Percentiles rank a stretch among this genome's conserved stretches.
Conservation (phyloP, 2,329 filamentous ascomycete species). For the Alternaria gansuensis region DNA sequence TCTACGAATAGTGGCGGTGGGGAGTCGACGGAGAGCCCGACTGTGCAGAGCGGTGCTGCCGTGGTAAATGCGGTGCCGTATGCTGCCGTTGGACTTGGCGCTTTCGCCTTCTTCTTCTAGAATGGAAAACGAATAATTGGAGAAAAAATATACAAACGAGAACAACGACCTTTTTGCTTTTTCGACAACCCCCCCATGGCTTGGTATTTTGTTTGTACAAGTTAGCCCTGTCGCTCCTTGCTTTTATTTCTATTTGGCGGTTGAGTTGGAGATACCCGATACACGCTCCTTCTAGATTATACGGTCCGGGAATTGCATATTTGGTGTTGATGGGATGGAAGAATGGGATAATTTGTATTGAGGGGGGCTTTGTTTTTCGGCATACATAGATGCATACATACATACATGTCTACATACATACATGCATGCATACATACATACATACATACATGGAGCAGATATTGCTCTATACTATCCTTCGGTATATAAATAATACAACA, state of each 20-base stretch:
- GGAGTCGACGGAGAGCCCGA: slow-evolving; percentile 39
- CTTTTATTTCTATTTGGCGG: not conserved
- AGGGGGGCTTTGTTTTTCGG: not conserved
- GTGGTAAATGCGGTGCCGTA: slow-evolving; percentile 21
- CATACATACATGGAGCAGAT: slow-evolving; percentile 1
- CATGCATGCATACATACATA: not conserved
- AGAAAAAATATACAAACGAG: slow-evolving; percentile 1
- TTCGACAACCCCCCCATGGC: not conserved
- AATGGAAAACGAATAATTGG: not conserved
- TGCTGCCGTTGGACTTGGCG: not conserved
- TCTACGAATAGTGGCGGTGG: slow-evolving; percentile 1
- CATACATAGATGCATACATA: not conserved
- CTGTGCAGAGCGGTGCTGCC: slow-evolving; percentile 53
- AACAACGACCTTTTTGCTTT: not conserved
- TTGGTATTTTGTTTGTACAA: not conserved
- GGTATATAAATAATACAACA: slow-evolving; percentile 7
- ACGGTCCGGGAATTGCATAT: not conserved
- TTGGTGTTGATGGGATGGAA: not conserved
- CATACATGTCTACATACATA: slow-evolving; percentile 6
- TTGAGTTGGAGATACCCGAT: slow-evolving; percentile 2
- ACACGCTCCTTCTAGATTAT: not conserved
- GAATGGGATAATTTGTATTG: not conserved
- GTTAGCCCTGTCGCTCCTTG: not conserved
- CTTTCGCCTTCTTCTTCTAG: slow-evolving; percentile 1
- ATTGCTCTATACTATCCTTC: slow-evolving; percentile 13